Evolutionary conservation across 2,329 filamentous ascomycete species (phyloP).

Genomic region (Amylocarpus encephaloides): DNA sequence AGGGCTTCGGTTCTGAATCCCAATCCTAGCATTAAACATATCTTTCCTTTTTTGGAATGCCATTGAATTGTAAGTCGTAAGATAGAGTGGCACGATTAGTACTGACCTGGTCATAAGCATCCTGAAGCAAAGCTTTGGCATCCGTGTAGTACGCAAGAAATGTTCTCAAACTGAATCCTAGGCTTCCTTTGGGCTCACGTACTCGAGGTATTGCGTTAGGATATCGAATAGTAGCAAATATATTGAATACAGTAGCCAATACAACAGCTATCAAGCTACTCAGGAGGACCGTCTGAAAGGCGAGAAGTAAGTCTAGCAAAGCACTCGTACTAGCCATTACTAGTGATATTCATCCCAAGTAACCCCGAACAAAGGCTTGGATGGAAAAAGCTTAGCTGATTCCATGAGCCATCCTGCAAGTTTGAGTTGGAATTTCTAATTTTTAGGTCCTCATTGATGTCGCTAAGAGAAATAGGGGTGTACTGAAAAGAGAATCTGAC

Average conservation of each 20-base stretch:
- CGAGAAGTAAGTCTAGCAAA: too few relatives aligned
- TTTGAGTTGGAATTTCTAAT: too few relatives aligned
- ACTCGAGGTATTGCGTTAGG: slow-evolving; percentile 26
- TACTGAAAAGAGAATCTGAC: too few relatives aligned
- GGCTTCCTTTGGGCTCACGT: slow-evolving; percentile 24
- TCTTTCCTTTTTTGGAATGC: slow-evolving; percentile 37
- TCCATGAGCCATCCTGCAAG: too few relatives aligned
- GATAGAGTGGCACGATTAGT: background rate
- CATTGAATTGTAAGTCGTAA: slow-evolving; percentile 12
- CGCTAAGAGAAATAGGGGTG: too few relatives aligned
- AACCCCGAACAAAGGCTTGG: too few relatives aligned
- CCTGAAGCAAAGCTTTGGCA: slow-evolving; percentile 28
- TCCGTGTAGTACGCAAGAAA: slow-evolving; percentile 29
- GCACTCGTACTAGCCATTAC: too few relatives aligned
- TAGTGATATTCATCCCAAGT: too few relatives aligned
- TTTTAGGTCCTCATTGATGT: too few relatives aligned
- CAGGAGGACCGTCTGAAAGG: too few relatives aligned
- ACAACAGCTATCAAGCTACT: background rate
- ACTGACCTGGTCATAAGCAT: slow-evolving; percentile 30
- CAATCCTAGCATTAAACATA: slow-evolving; percentile 36
- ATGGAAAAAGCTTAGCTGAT: too few relatives aligned
- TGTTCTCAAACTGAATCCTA: slow-evolving; percentile 30
- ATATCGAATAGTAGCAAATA: slow-evolving; percentile 7
- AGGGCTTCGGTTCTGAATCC: slow-evolving; percentile 35
- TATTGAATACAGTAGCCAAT: background rate